Percentiles rank a stretch among this genome's conserved stretches.
phyloP scores from a whole-genome alignment of 257 asterid species.

The Marsdenia floribunda region DNA sequence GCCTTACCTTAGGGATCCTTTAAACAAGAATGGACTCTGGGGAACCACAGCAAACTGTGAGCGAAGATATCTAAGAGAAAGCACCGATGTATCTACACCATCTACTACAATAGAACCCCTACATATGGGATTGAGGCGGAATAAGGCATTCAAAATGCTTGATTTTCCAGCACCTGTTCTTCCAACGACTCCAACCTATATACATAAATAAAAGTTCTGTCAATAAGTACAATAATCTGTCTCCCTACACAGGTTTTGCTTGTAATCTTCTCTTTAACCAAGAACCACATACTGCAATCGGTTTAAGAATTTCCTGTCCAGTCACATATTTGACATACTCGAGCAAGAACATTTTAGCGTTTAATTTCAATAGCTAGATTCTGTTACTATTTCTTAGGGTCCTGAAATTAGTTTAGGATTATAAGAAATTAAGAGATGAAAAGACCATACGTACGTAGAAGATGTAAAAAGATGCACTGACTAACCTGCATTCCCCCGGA shows the following conservation, averaged over 20 bases:
- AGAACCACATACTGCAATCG: neutral
- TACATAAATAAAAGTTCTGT: neutral
- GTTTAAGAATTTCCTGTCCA: neutral
- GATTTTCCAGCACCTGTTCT: conserved; percentile 99
- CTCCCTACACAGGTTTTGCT: neutral
- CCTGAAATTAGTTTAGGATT: neutral
- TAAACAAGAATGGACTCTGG: conserved; percentile 82
- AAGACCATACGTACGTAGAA: neutral
- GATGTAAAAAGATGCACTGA: conserved; percentile 26
- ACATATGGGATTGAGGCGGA: conserved; percentile 68
- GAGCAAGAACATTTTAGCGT: neutral
- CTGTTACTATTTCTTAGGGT: neutral
- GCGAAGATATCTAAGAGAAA: conserved; percentile 73
- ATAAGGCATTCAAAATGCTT: conserved; percentile 73
- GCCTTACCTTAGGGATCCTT: conserved; percentile 81
- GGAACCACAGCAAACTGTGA: conserved; percentile 80
- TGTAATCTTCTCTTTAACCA: too few species aligned
- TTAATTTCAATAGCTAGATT: neutral
- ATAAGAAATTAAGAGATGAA: conserved; percentile 2
- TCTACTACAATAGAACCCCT: conserved; percentile 65
- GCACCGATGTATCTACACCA: conserved; percentile 39
- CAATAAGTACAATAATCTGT: neutral
- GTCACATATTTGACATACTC: neutral
- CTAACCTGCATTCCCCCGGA: conserved; percentile 70
- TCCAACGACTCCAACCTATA: conserved; percentile 89